Percentiles rank a stretch among this genome's conserved stretches.
Conservation (phyloP, 257 asterid species). For the Rubia yunnanensis region DNA sequence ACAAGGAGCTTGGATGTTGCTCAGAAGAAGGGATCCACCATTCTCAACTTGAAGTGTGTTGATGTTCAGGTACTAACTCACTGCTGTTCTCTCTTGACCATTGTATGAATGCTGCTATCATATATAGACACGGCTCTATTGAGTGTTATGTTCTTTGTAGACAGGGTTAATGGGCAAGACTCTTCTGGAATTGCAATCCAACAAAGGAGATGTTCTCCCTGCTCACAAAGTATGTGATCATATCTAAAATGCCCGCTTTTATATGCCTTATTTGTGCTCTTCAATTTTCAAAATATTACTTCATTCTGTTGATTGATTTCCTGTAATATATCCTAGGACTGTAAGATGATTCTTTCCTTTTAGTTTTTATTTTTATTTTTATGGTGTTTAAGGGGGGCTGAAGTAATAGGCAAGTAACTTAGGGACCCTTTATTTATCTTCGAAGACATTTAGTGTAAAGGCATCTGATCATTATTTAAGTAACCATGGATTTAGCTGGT, state of each 20-base stretch:
- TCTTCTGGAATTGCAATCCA: constrained; percentile 83
- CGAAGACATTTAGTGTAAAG: background rate
- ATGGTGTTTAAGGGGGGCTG: background rate
- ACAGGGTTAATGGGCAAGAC: constrained; percentile 91
- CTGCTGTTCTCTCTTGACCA: background rate
- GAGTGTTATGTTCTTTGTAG: constrained; percentile 26
- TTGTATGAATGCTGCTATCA: constrained; percentile 18
- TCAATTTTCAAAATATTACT: background rate
- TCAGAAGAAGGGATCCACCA: constrained; percentile 81
- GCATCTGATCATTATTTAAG: background rate
- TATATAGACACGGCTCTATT: constrained; percentile 50
- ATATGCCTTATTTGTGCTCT: background rate
- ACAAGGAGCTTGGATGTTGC: constrained; percentile 82
- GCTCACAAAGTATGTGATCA: constrained; percentile 71
- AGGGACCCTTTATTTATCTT: background rate
- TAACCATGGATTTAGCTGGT: background rate
- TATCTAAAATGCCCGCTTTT: background rate
- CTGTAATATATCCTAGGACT: background rate
- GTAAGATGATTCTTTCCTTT: background rate
- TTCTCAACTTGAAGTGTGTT: constrained; percentile 83
- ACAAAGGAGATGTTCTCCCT: constrained; percentile 89
- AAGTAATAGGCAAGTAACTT: background rate
- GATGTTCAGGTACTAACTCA: constrained; percentile 67
- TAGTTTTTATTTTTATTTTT: too few relatives aligned
- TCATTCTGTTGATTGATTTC: background rate